Evolutionary conservation across 768 basidiomycete genomes (phyloP), one percentile per base, ranked within the genome.

Genomic region (Leccinum obscurum): DNA sequence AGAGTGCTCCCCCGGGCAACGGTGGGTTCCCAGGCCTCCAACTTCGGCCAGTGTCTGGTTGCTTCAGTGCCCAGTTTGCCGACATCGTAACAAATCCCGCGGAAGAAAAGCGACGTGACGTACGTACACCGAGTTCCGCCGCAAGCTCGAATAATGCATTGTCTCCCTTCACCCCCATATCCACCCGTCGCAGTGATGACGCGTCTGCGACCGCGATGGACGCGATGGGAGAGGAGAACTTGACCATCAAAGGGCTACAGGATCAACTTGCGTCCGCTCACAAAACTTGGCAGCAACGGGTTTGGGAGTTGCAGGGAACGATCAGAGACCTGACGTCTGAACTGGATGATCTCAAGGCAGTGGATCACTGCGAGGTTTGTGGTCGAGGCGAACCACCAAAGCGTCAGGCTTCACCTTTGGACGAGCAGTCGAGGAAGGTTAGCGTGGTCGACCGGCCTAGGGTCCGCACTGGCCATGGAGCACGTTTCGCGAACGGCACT

Each of bases 261-360:
- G 84, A 89, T 34, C 85, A 90, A 69, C 76, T 91, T 39, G 67
- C 75, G 39, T 76, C 77, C 9, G 74, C 85, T 26, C 85, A 86
- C 56, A 80, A 81, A 63, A 82, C 81, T 22, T 91, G 88, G 87
- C 87, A 90, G 66, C 82, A 78, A 59, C 86, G 89, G 60, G 81
- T 91, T 54, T 85, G 82, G 86, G 90, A 92, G 67, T 75, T 93
- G 54, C 89, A 89, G 68, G 82, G 83, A 13, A 88, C 89, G 69
- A 82, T 93, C 50, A 82, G 83, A 52, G 86, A 88, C 69, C 76
- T 93, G 59, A 86, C 88, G 63, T 78, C 81, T 20, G 88, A 92
- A 70, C 70, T 93, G 35, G 85, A 87, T 35, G 81, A 79, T 26
- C 73, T 86, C 46, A 83, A 80, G 52, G 73, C 72, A 28, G 70